A percentile compares a stretch with the other conserved stretches of the same genome.
phyloP scores from a whole-genome alignment of 2,329 filamentous ascomycete genomes.

The Aspergillus intermedius region DNA sequence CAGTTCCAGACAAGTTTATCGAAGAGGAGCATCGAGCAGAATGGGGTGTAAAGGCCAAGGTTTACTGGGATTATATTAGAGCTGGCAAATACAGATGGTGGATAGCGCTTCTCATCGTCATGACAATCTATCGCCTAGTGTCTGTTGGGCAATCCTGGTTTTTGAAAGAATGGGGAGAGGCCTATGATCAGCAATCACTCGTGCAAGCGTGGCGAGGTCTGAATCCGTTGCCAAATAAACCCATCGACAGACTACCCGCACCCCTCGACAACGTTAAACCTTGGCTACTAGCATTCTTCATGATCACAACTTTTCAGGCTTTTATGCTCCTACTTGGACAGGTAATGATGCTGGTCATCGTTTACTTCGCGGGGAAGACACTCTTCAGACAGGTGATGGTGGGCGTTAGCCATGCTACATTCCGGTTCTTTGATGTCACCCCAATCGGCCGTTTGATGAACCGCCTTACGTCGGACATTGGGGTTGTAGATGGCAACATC shows the following conservation, averaged over 20 bases:
- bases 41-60: slow-evolving; percentile 65
- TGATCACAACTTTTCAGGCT: slow-evolving; percentile 58
- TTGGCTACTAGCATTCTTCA: slow-evolving; percentile 67
- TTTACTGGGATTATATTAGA: slow-evolving; percentile 82
- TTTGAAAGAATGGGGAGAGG: slow-evolving; percentile 80
- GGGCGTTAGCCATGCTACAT: slow-evolving; percentile 70
- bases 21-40: slow-evolving; percentile 69
- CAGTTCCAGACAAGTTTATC: slow-evolving; percentile 66
- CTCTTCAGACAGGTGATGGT: slow-evolving; percentile 69
- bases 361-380: slow-evolving; percentile 67
- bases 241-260: slow-evolving; percentile 51
- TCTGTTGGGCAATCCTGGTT: slow-evolving; percentile 69
- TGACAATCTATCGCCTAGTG: slow-evolving; percentile 57
- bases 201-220: slow-evolving; percentile 1
- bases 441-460: slow-evolving; percentile 90
- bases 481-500: slow-evolving; percentile 81
- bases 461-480: slow-evolving; percentile 81
- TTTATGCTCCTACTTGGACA: slow-evolving; percentile 57
- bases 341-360: slow-evolving; percentile 65
- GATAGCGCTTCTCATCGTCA: slow-evolving; percentile 56
- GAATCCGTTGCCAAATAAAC: slow-evolving; percentile 17
- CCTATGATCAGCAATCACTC: slow-evolving; percentile 44
- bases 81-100: slow-evolving; percentile 72
- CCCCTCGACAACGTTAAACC: slow-evolving; percentile 62
- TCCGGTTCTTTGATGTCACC: slow-evolving; percentile 86